phyloP scores from a whole-genome alignment of 2,329 filamentous ascomycete genomes.

The Colletotrichum endophyticum region DNA sequence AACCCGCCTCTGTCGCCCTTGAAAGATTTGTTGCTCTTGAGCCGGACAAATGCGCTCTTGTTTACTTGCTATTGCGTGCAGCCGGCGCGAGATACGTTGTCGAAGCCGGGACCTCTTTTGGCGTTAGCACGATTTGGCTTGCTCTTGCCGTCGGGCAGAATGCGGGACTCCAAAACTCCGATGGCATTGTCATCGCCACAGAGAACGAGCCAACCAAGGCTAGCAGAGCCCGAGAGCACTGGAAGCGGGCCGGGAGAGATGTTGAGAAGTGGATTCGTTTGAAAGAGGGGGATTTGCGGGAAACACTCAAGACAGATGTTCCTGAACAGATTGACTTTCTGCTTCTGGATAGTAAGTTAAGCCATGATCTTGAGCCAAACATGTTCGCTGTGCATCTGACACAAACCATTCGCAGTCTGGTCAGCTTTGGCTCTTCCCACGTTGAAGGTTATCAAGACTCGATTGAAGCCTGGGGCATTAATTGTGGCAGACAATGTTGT shows the following conservation, averaged over 20 bases:
- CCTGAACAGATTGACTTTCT: conserved; percentile 58
- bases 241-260: conserved; percentile 53
- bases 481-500: conserved; percentile 56
- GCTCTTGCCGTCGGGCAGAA: conserved; percentile 61
- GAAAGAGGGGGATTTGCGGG: conserved; percentile 59
- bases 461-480: conserved; percentile 49
- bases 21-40: conserved; percentile 67
- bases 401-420: conserved; percentile 49
- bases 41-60: conserved; percentile 59
- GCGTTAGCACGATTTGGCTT: conserved; percentile 67
- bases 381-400: background rate
- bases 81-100: conserved; percentile 56
- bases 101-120: conserved; percentile 67
- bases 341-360: conserved; percentile 64
- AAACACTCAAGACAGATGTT: conserved; percentile 54
- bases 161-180: conserved; percentile 22
- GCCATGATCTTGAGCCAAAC: background rate
- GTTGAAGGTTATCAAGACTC: conserved; percentile 49
- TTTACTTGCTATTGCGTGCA: conserved; percentile 57
- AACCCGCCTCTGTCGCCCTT: background rate
- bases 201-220: conserved; percentile 64
- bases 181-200: conserved; percentile 60
- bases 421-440: conserved; percentile 57
- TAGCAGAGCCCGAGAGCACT: conserved; percentile 53
- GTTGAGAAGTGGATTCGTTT: conserved; percentile 59